Evolutionary conservation across 805 yeast genomes (phyloP), one percentile per base, ranked within the genome.

Genomic region (Pichia insulana): DNA sequence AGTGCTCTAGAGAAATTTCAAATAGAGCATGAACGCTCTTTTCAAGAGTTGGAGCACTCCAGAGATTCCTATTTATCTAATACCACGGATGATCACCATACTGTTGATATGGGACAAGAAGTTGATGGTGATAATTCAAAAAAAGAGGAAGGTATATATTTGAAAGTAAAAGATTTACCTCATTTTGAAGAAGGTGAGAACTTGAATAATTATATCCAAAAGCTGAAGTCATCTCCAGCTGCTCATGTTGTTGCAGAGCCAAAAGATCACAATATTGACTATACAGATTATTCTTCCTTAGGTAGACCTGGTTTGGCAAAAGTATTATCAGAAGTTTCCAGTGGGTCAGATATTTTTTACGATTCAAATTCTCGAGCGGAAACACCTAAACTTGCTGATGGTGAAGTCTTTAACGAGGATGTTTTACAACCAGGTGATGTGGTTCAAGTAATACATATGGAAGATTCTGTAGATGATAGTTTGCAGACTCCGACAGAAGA

Each of bases 1-100:
- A 48, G 39, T 40, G 50, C 43, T 2, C 18, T 48, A 1, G 45
- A 48, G 5, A 40, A 34, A 12, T 48, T 48, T 30, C 48, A 42
- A 34, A 7, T 43, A 7, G 45, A 37, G 15, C 46, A 43, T 28
- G 46, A 43, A 32, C 22, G 20, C 15, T 39, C 43, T 1, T 43
- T 43, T n/a, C 26, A 33, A 8, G 30, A 11, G n/a, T 7, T 12
- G 4, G 31, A 28, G 31, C 5, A 28, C 31, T n/a, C 13, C 10
- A 28, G 31, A 28, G 8, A 8, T 8, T 22, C 25, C 5, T 22
- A 22, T 22, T 5, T 5, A 22, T 22, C 25, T 6, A 22, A 22
- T 22, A 22, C 25, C 8, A 22, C 25, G 8, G 25, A 22, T 22
- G 25, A 22, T 22, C 25, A 8, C 8, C 25, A 22, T 22, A 22